phyloP scores from a whole-genome alignment of 495 filamentous ascomycete species.

The Aspergillus nanangensis region DNA sequence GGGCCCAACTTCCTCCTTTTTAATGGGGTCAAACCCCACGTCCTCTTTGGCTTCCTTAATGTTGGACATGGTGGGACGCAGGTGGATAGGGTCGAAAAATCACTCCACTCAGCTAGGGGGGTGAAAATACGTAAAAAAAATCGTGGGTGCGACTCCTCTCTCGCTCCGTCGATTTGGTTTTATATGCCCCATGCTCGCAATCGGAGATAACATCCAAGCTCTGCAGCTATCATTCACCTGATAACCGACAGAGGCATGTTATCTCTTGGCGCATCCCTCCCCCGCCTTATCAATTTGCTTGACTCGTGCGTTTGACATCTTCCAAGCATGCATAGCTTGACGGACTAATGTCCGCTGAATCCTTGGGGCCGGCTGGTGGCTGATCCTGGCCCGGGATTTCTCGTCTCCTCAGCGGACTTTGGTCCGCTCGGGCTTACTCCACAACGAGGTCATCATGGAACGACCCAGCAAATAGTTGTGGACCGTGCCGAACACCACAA shows the following conservation, averaged over 20 bases:
- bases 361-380: neutral
- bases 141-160: neutral
- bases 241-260: conserved; percentile 8
- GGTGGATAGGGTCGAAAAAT: neutral
- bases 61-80: conserved; percentile 10
- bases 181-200: neutral
- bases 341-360: neutral
- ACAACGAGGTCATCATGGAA: too few species aligned
- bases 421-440: neutral
- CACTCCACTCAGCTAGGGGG: neutral
- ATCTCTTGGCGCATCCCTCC: conserved; percentile 12
- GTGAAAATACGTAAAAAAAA: neutral
- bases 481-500: too few species aligned
- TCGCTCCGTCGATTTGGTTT: neutral
- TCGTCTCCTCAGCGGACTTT: neutral
- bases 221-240: neutral
- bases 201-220: neutral
- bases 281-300: neutral
- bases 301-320: neutral
- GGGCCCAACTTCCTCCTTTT: conserved; percentile 16
- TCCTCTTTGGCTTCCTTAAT: conserved; percentile 19
- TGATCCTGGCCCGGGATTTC: neutral
- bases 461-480: too few species aligned
- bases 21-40: conserved; percentile 9
- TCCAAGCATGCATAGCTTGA: neutral